These are phyloP conservation scores for Fomitiporia mediterranea DNA, from an alignment of 1,284 basidiomycete genomes.

Conservation along the genomic window DNA sequence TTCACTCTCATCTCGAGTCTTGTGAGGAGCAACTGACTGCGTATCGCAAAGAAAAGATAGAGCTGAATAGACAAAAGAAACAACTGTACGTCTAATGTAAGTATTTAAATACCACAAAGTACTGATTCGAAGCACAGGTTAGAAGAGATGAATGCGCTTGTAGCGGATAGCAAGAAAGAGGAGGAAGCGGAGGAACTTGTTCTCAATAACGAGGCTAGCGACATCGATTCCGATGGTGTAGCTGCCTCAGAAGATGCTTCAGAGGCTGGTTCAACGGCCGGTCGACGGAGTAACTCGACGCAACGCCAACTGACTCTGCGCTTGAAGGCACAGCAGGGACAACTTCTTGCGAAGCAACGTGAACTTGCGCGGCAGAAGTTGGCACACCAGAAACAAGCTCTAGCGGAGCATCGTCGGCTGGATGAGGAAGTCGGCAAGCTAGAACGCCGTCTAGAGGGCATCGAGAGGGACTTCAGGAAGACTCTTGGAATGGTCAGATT, in stretches of 20 bases:
- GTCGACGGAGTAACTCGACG: constrained; percentile 43
- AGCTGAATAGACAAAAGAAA: constrained; percentile 86
- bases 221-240: constrained; percentile 42
- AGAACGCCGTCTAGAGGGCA: constrained; percentile 73
- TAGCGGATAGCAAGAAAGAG: constrained; percentile 50
- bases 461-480: constrained; percentile 92
- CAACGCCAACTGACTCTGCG: constrained; percentile 48
- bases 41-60: constrained; percentile 91
- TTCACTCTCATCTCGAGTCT: constrained; percentile 86
- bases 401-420: constrained; percentile 75
- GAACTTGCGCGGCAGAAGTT: constrained; percentile 71
- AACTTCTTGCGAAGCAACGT: constrained; percentile 69
- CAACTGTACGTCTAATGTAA: constrained; percentile 62
- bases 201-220: constrained; percentile 57
- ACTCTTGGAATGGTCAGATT: constrained; percentile 79
- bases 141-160: constrained; percentile 69
- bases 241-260: constrained; percentile 47
- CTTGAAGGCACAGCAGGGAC: constrained; percentile 42
- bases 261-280: constrained; percentile 40
- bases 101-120: constrained; percentile 13
- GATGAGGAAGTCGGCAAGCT: constrained; percentile 84
- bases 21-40: constrained; percentile 89
- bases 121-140: constrained; percentile 38
- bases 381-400: constrained; percentile 63
- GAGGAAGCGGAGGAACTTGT: constrained; percentile 31